Evolutionary conservation across 106 monocot species (phyloP).

Genomic region (Posidonia australis): DNA sequence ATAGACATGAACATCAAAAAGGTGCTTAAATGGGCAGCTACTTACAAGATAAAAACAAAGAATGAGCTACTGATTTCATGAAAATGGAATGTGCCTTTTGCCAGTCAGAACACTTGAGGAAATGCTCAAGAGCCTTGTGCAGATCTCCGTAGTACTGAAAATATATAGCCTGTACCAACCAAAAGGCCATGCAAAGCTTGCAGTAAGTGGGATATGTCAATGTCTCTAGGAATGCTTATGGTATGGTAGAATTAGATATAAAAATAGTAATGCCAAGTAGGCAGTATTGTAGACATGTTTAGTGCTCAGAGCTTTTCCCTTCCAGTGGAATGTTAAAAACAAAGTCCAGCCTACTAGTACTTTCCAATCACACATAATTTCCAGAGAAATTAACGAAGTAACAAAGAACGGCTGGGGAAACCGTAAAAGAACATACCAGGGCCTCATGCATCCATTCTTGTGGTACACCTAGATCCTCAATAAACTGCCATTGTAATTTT

Average conservation of each 20-base stretch:
- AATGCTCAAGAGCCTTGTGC: constrained; percentile 69
- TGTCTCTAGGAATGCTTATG: not conserved
- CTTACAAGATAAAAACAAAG: constrained; percentile 82
- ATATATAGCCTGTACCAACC: constrained; percentile 62
- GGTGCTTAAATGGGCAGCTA: not conserved
- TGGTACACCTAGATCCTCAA: constrained; percentile 84
- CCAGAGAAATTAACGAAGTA: too few species aligned
- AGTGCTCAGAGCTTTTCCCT: not conserved
- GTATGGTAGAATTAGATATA: too few species aligned
- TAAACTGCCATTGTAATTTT: constrained; percentile 58
- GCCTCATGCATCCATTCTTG: constrained; percentile 91
- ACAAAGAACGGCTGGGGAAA: not conserved
- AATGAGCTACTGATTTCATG: constrained; percentile 72
- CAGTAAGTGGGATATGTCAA: not conserved
- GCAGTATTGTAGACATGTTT: not conserved
- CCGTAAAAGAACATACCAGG: constrained; percentile 45
- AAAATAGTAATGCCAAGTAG: too few species aligned
- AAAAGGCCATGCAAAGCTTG: not conserved
- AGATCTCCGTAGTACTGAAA: constrained; percentile 74
- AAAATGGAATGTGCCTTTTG: constrained; percentile 85
- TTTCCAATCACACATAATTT: too few species aligned
- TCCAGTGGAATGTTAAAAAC: too few species aligned
- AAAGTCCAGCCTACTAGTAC: too few species aligned
- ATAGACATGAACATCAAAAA: not conserved
- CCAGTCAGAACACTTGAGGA: constrained; percentile 75